Evolutionary conservation across 495 filamentous ascomycete species (phyloP), one percentile per base, ranked within the genome.

Genomic region (Cryomyces minteri): DNA sequence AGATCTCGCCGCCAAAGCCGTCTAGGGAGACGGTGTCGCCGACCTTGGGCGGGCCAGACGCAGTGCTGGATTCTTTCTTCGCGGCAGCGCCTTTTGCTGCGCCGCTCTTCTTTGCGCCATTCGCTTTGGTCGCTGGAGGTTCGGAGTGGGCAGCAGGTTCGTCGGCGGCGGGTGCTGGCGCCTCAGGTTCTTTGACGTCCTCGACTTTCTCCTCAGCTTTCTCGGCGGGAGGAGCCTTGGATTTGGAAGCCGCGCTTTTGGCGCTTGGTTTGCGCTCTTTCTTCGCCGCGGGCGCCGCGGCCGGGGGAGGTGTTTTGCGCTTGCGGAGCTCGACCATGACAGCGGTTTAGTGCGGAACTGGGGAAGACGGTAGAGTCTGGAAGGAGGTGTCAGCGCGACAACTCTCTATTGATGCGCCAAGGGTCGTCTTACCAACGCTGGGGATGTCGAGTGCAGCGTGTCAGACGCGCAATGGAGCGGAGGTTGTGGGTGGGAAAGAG

Each of bases 1-100:
- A 74, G 48, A 98, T 58, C 54, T 88, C 79, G 47, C 85, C 83
- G 53, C 85, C 83, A 62, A 94, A 88, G 32, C 63, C 68, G 29
- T 82, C 74, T 40, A 90, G 70, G 32, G 65, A 56, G 55, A 94
- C 66, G 30, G 62, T 70, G 50, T 73, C 64, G 45, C 68, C 73
- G 44, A 65, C 64, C 39, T 63, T 62, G 25, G 61, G 62, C 12
- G 58, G 45, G 4, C 51, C 48, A 34, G 48, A 48, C 9, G 50
- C 54, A 18, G 54, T 48, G 45, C 61, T 52, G 34, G 59, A 56
- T 53, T 68, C 72, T 62, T 68, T 74, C 52, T 76, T 80, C 4
- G 49, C 39, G 25, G 70, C 67, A 30, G 34, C 34, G 12, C 9
- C 34, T 25, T 25, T 25, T 25, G 18, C 18, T 25, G 18, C 18